Conservation (phyloP, 257 asterid genomes). For the Verbascum thapsus region DNA sequence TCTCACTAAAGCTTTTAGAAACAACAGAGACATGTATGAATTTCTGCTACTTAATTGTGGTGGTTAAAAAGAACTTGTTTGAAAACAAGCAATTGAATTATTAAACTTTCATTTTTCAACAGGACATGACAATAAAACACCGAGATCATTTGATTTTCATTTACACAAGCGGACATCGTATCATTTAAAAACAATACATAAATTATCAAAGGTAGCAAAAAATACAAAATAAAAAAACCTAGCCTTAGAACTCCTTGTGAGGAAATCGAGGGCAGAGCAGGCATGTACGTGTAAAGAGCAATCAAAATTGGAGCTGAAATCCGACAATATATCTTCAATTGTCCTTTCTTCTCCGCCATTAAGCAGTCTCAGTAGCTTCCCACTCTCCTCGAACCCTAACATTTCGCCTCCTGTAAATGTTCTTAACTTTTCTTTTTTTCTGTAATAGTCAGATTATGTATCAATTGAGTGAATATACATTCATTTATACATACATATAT, state of each 20-base stretch:
- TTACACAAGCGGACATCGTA: background rate
- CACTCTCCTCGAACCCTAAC: slow-evolving; percentile 62
- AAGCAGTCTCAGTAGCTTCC: slow-evolving; percentile 58
- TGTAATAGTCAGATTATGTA: no score
- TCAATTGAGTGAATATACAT: no score
- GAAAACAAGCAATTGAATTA: background rate
- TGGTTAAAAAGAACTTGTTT: background rate
- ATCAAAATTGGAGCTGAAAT: slow-evolving; percentile 56
- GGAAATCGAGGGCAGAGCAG: slow-evolving; percentile 76
- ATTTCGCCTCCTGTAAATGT: slow-evolving; percentile 28
- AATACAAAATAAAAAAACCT: slow-evolving; percentile 35
- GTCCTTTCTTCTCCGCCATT: slow-evolving; percentile 66
- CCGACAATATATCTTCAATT: slow-evolving; percentile 66
- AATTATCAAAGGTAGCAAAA: background rate
- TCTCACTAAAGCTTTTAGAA: background rate
- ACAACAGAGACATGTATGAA: slow-evolving; percentile 7
- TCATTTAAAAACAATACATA: background rate
- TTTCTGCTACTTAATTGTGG: background rate
- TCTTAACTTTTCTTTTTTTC: no score
- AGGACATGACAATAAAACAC: background rate
- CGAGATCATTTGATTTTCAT: background rate
- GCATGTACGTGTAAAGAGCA: slow-evolving; percentile 52
- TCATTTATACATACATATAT: no score
- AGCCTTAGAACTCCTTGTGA: slow-evolving; percentile 57
- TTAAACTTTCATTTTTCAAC: slow-evolving; percentile 1